Evolutionary conservation across 208 protist genomes (phyloP).

Genomic region (Trypanosoma cruzi): DNA sequence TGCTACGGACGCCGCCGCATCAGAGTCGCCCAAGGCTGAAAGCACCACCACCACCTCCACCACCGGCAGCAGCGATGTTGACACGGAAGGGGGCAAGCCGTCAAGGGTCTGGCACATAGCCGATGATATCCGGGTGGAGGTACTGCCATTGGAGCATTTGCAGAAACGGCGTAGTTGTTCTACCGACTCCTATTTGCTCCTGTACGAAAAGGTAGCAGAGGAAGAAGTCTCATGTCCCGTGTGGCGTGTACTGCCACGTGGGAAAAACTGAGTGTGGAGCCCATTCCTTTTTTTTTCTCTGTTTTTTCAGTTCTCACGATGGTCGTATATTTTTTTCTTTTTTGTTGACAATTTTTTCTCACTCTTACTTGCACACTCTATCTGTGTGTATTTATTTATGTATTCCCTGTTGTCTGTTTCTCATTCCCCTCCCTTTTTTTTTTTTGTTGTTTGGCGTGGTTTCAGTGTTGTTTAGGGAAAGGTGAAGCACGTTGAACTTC

Average conservation of each 20-base stretch:
- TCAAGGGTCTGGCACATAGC: constrained; percentile 43
- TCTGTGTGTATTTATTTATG: neutral
- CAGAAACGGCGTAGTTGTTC: constrained; percentile 23
- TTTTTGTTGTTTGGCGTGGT: no score
- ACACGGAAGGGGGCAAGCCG: neutral
- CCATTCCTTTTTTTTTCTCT: no score
- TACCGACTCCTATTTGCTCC: constrained; percentile 55
- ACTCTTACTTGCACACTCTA: no score
- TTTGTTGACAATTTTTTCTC: constrained; percentile 18
- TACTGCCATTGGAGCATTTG: constrained; percentile 22
- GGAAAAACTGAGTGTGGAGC: neutral
- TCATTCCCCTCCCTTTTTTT: no score
- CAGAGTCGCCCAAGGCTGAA: neutral
- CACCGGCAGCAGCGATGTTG: neutral
- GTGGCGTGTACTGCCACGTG: constrained; percentile 41
- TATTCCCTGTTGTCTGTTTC: neutral
- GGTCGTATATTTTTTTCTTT: constrained; percentile 16
- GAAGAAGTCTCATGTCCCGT: constrained; percentile 41
- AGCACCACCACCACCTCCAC: no score
- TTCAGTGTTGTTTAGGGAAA: neutral
- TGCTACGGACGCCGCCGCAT: neutral
- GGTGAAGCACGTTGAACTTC: no score
- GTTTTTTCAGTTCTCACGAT: no score
- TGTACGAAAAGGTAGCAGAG: constrained; percentile 68
- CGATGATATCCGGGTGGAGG: constrained; percentile 50